Conservation (phyloP, 1,284 basidiomycete genomes). For the Marasmius oreades region DNA sequence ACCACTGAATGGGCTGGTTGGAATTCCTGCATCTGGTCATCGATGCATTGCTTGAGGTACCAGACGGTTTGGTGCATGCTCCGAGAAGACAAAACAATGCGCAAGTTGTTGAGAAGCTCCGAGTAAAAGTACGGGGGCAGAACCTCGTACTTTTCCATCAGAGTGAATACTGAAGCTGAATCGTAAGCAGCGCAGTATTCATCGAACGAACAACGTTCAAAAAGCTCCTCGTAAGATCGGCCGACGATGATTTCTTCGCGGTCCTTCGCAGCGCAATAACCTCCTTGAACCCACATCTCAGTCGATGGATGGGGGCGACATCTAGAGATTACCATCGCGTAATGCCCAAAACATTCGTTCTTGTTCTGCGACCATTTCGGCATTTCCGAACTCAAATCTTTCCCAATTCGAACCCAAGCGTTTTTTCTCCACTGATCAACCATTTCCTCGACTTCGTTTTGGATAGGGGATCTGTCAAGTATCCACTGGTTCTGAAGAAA, state of each 20-base stretch:
- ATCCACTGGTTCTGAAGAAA: slow-evolving; percentile 31
- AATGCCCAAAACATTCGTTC: slow-evolving; percentile 15
- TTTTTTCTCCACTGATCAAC: too few relatives aligned
- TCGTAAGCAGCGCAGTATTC: slow-evolving; percentile 29
- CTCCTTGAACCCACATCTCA: slow-evolving; percentile 22
- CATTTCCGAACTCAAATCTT: not conserved
- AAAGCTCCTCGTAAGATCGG: slow-evolving; percentile 22
- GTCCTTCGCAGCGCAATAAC: slow-evolving; percentile 26
- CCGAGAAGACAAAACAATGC: slow-evolving; percentile 8
- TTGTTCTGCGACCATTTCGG: slow-evolving; percentile 12
- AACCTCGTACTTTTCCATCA: slow-evolving; percentile 22
- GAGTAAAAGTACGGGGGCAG: not conserved
- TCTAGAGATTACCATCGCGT: slow-evolving; percentile 9
- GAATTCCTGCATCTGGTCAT: slow-evolving; percentile 9
- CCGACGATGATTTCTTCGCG: slow-evolving; percentile 16
- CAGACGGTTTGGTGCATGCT: slow-evolving; percentile 30
- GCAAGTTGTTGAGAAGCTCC: slow-evolving; percentile 28
- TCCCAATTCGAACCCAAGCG: not conserved
- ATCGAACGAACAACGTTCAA: slow-evolving; percentile 27
- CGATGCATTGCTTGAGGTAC: slow-evolving; percentile 32
- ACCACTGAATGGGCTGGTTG: slow-evolving; percentile 14
- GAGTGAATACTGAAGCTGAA: slow-evolving; percentile 18
- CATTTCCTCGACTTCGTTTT: too few relatives aligned
- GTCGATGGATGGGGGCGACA: slow-evolving; percentile 17
- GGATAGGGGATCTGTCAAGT: slow-evolving; percentile 18